phyloP scores from a whole-genome alignment of 1,284 basidiomycete genomes.

The Coniferiporia sulphurascens region DNA sequence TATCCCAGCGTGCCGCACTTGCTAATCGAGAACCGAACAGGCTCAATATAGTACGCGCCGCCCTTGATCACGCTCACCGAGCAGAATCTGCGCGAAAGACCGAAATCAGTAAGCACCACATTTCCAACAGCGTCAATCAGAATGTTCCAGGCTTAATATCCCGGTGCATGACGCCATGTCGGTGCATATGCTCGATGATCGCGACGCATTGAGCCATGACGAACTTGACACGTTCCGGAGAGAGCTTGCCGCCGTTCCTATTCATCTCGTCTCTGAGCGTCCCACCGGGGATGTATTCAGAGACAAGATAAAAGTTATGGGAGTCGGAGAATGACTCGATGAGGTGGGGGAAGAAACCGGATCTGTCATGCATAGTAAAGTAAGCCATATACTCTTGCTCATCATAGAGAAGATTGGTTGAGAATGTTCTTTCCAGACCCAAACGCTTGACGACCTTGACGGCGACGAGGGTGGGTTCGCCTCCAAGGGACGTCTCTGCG shows the following conservation, averaged over 20 bases:
- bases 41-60: neutral
- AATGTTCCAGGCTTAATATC: conserved; percentile 65
- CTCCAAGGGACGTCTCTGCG: neutral
- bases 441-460: neutral
- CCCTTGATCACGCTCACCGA: conserved; percentile 27
- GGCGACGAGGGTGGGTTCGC: neutral
- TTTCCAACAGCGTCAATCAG: conserved; percentile 41
- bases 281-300: too few species aligned
- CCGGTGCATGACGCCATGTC: conserved; percentile 52
- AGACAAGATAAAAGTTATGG: too few species aligned
- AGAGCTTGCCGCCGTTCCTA: too few species aligned
- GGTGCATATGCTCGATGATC: conserved; percentile 1
- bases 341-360: too few species aligned
- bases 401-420: too few species aligned
- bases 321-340: too few species aligned
- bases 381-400: too few species aligned
- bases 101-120: conserved; percentile 69
- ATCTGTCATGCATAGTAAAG: too few species aligned
- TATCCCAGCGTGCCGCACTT: conserved; percentile 59
- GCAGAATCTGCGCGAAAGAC: too few species aligned
- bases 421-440: neutral
- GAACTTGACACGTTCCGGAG: too few species aligned
- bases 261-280: too few species aligned
- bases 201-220: neutral
- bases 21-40: conserved; percentile 43